Percentiles rank a stretch among this genome's conserved stretches.
These are phyloP conservation scores for Trichomonas vaginalis DNA, from an alignment of 208 protist genomes.

Conservation along the genomic window DNA sequence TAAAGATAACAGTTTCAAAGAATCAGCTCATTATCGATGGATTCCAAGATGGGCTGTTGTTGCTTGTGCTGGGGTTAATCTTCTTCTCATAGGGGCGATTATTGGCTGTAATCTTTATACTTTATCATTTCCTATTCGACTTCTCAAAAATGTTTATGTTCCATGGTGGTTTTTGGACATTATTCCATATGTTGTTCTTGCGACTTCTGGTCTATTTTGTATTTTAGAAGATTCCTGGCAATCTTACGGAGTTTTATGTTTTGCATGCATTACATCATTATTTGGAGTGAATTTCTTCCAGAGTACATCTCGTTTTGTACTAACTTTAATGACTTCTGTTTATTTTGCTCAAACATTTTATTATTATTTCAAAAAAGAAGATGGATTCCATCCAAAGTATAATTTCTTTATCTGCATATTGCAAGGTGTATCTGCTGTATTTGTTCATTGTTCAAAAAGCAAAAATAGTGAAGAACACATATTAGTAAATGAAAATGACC, in stretches of 20 bases:
- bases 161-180: not conserved
- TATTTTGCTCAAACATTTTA: not conserved
- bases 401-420: not conserved
- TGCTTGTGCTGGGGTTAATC: not conserved
- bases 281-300: not conserved
- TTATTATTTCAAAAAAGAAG: not conserved
- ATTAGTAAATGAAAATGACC: not conserved
- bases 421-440: not conserved
- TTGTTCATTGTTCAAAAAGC: not conserved
- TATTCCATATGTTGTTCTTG: not conserved
- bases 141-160: not conserved
- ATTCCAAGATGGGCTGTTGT: not conserved
- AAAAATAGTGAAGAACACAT: too few species aligned
- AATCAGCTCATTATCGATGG: not conserved
- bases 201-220: not conserved
- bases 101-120: not conserved
- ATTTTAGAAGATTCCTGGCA: not conserved
- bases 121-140: not conserved
- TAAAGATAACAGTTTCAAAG: not conserved
- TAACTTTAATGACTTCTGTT: not conserved
- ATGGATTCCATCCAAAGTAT: not conserved
- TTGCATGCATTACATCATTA: not conserved
- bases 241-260: not conserved
- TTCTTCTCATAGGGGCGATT: not conserved
- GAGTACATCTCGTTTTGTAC: not conserved